Evolutionary conservation across 495 filamentous ascomycete species (phyloP).

Genomic region (Daldinia childiae): DNA sequence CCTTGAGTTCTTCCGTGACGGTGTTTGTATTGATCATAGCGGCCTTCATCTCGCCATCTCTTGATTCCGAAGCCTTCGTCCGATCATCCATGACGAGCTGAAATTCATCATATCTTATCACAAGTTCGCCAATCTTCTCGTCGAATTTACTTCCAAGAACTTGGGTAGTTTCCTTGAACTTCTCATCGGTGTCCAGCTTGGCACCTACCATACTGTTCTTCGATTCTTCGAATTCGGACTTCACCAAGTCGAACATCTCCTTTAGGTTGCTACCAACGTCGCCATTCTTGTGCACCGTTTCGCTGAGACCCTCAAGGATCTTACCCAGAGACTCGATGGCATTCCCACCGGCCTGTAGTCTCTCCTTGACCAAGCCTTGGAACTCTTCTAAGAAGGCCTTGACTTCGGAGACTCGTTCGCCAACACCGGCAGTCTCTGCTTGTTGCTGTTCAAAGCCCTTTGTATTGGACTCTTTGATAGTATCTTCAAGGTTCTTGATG

Average conservation of each 20-base stretch:
- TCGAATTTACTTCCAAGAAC: slow-evolving; percentile 80
- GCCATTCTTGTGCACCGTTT: slow-evolving; percentile 66
- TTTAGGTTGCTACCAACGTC: slow-evolving; percentile 71
- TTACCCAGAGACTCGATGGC: slow-evolving; percentile 62
- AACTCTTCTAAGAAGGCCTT: slow-evolving; percentile 63
- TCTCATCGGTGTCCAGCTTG: slow-evolving; percentile 80
- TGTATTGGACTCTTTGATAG: slow-evolving; percentile 75
- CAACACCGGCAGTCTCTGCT: slow-evolving; percentile 60
- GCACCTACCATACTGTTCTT: slow-evolving; percentile 72
- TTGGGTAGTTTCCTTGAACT: slow-evolving; percentile 73
- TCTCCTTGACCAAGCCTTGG: slow-evolving; percentile 56
- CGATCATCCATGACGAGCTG: slow-evolving; percentile 75
- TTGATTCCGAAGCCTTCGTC: slow-evolving; percentile 71
- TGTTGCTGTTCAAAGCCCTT: slow-evolving; percentile 82
- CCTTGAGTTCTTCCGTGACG: slow-evolving; percentile 83
- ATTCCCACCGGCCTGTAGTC: slow-evolving; percentile 61
- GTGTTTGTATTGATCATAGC: slow-evolving; percentile 75
- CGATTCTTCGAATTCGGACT: slow-evolving; percentile 80
- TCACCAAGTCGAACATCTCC: slow-evolving; percentile 81
- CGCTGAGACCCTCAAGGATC: slow-evolving; percentile 68
- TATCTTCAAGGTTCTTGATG: slow-evolving; percentile 58
- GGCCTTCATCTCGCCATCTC: slow-evolving; percentile 71
- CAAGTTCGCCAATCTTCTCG: slow-evolving; percentile 77
- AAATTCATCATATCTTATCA: slow-evolving; percentile 84
- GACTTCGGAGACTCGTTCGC: slow-evolving; percentile 61